Base-by-base conservation (phyloP, 2,329 filamentous ascomycete species). In the Monilinia fructigena region DNA sequence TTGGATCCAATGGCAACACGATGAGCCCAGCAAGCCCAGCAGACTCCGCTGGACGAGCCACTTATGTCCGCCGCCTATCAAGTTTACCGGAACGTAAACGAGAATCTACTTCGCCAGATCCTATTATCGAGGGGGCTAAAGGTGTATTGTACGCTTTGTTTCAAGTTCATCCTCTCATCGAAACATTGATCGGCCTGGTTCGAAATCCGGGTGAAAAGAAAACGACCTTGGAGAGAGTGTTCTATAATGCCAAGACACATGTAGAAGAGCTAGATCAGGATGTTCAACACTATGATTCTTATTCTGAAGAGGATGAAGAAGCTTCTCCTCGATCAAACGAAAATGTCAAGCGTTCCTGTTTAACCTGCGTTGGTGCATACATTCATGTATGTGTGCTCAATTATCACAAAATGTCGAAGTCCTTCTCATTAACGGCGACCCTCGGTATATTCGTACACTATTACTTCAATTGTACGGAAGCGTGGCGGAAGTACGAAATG, bases 101-200 rank as follows among this genome's bases (percentile, higher is more conserved):
- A 60, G 85, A 89, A 73, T 88, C 86, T 8, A 85, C 82, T 71
- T 77, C 84, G 6, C 83, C 82, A 68, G 86, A 89, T 71, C 85
- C 86, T 1, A 80, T 89, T 3, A 78, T 89, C 40, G 87, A 89
- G 73, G 83, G 85, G 18, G 86, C 87, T 40, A 89, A 89, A 74
- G 86, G 86, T 38, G 85, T 89, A 31, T 80, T 89, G 2, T 89
- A 88, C 74, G 86, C 87, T 4, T 82, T 89, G 40, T 89, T 89
- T 69, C 86, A 89, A 74, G 86, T 89, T 35, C 87, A 89, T 69
- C 86, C 86, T 6, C 86, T 86, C 77, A 87, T 89, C 67, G 86
- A 89, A 75, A 86, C 85, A 77, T 79, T 89, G 63, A 85, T 88
- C 76, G 82, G 84, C 54, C 79, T 89, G 59, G 83, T 85, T 58